Evolutionary conservation across 2,329 filamentous ascomycete genomes (phyloP).

Genomic region (Neonectria magnoliae): DNA sequence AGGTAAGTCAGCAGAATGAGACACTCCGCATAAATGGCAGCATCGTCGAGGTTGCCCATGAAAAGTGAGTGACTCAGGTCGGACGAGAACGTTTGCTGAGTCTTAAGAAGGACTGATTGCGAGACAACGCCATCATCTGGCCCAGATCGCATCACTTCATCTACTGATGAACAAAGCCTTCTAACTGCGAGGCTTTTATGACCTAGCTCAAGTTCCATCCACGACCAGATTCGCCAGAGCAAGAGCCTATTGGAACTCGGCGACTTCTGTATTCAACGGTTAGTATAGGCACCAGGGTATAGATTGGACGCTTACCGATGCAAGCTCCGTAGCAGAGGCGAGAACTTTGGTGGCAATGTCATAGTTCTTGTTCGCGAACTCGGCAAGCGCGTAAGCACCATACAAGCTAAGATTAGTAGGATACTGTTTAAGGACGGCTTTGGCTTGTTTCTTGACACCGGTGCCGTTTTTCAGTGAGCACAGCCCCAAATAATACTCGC

Average conservation of each 20-base stretch:
- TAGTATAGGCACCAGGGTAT: constrained; percentile 1
- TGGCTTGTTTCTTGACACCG: constrained; percentile 75
- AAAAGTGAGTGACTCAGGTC: constrained; percentile 67
- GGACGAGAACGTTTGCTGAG: constrained; percentile 62
- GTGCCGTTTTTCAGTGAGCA: constrained; percentile 65
- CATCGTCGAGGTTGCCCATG: constrained; percentile 56
- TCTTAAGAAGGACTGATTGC: constrained; percentile 60
- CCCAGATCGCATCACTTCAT: constrained; percentile 39
- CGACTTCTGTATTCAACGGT: constrained; percentile 28
- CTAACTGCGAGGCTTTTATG: constrained; percentile 48
- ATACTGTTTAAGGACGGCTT: constrained; percentile 74
- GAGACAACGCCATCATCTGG: constrained; percentile 33
- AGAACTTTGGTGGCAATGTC: constrained; percentile 73
- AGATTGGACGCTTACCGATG: constrained; percentile 41
- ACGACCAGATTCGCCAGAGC: constrained; percentile 72
- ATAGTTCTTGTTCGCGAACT: constrained; percentile 66
- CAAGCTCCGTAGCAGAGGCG: constrained; percentile 65
- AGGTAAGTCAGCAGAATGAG: constrained; percentile 76
- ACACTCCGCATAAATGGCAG: constrained; percentile 68
- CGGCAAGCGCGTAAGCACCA: constrained; percentile 80
- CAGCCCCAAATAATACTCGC: constrained; percentile 76
- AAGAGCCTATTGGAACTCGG: constrained; percentile 42
- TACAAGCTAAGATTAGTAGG: constrained; percentile 75
- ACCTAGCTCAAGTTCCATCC: constrained; percentile 66
- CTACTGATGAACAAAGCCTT: constrained; percentile 53